Evolutionary conservation across 805 yeast genomes (phyloP), one percentile per base, ranked within the genome.

Genomic region (Sugiyamaella lignohabitans): DNA sequence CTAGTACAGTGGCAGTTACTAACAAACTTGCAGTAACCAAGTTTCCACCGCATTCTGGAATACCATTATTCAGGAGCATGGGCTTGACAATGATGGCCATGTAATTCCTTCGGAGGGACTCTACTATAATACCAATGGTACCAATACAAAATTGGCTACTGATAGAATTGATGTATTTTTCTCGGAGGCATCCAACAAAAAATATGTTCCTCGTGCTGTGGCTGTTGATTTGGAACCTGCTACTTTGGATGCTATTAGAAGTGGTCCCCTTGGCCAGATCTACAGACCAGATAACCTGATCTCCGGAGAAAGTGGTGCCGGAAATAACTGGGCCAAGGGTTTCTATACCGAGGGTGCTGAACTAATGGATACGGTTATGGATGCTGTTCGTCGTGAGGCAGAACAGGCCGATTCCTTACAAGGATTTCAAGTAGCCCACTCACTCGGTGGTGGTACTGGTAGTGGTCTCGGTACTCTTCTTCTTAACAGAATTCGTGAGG

Each of bases 271-370:
- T 56, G 96, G 96, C 57, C 78, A 82, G 63, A 71, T 88, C 55
- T 88, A 87, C 69, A 82, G 96, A 70, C 97, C 97, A 27, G 97
- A 88, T 64, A 88, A 89, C 70, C 78, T 80, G 59, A 84, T 88
- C 54, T 82, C 81, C 59, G 96, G 96, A 42, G 93, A 87, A 68
- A 81, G 91, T 38, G 87, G 95, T 22, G 97, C 97, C 2, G 97
- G 96, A 57, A 88, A 88, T 65, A 94, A 86, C 57, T 88, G 96
- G 96, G 97, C 97, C 51, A 89, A 87, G 66, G 97, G 97, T 63
- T 94, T 84, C 70, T 88, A 88, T 73, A 88, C 97, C 38, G 97
- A 88, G 68, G 97, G 97, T 58, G 96, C 96, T 2, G 97, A 88
- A 73, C 75, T 88, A 57, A 89, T 88, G 43, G 96, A 89, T 62